Percentiles rank a stretch among this genome's conserved stretches.
phyloP scores from a whole-genome alignment of 345 rosid species.

The Schrenkiella parvula region DNA sequence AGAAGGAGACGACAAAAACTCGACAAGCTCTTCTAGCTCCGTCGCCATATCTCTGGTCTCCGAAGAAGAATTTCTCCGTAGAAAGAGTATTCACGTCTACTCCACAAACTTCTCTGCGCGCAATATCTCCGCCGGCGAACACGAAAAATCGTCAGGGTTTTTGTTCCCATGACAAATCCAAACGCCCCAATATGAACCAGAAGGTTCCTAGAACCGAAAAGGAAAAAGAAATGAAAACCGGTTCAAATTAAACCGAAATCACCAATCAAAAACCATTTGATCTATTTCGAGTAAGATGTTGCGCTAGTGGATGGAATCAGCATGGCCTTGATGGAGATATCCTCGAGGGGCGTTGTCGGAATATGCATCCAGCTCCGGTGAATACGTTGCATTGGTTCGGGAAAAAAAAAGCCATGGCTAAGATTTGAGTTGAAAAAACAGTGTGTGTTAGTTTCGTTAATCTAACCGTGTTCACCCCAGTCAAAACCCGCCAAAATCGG shows the following conservation, averaged over 20 bases:
- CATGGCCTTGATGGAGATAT: too few species aligned
- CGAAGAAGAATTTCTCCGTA: not conserved
- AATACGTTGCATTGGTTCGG: too few species aligned
- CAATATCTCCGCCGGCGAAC: conserved; percentile 27
- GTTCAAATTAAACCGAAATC: not conserved
- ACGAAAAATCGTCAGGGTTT: conserved; percentile 24
- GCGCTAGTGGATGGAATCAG: too few species aligned
- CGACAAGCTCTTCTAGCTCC: conserved; percentile 81
- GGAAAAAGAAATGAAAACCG: not conserved
- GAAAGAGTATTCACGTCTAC: not conserved
- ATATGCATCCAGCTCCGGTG: too few species aligned
- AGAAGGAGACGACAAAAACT: conserved; percentile 66
- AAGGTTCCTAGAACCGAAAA: not conserved
- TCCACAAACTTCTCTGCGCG: not conserved
- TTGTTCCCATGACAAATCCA: not conserved
- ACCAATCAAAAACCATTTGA: too few species aligned
- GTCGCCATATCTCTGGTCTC: conserved; percentile 55
- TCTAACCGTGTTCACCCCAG: too few species aligned
- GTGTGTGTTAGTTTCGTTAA: too few species aligned
- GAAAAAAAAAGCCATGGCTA: too few species aligned
- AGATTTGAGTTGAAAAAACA: too few species aligned
- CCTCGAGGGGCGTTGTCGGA: too few species aligned
- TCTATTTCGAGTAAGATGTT: too few species aligned
- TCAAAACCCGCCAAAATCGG: too few species aligned
- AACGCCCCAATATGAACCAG: not conserved